Evolutionary conservation across 352 stramenopile species (phyloP), one percentile per base, ranked within the genome.

Genomic region (Globisporangium mamillatum): DNA sequence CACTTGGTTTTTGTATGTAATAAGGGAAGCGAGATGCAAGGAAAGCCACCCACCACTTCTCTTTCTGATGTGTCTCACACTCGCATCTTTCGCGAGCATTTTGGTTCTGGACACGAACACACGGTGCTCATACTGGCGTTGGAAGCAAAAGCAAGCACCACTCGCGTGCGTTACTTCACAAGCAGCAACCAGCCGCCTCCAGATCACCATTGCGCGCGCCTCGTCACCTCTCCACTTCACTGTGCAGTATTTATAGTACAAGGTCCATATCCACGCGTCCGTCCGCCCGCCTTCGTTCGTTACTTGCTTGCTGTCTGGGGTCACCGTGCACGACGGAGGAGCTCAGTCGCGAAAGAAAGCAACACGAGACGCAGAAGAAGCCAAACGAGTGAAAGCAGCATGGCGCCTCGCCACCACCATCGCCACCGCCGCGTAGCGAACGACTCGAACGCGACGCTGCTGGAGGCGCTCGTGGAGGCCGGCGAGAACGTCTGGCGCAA

Each of bases 401-500:
- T 60, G 55, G 16, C 20, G 6, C 1, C 55, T n/a, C 24, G 18
- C 24, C 9, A 16, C 1, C 32, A 24, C 5, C 29, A 29, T n/a
- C 27, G 14, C 44, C 60, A 1, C 18, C 48, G 10, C 3, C 60
- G 46, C 18, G 18, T n/a, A 18, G 29, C 18, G 16, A 46, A 25
- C n/a, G 63, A 73, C 16, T 59, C 74, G n/a, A 74, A 72, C 62
- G 63, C 71, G 22, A 57, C 75, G 32, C 46, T 86, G 14, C 63
- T 71, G 10, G 55, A 63, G 20, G 67, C 60, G 67, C 54, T 68
- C 10, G 32, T 77, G 53, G 69, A 82, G 24, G 81, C 80, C 7
- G 27, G 73, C 1, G 70, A 82, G 53, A 77, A 86, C 57, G 72
- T 91, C 12, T 78, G 69, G 68, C 81, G 81, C 75, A 93, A 93